Conservation (phyloP, 2,329 filamentous ascomycete genomes). For the Pleoardoris graminearum region DNA sequence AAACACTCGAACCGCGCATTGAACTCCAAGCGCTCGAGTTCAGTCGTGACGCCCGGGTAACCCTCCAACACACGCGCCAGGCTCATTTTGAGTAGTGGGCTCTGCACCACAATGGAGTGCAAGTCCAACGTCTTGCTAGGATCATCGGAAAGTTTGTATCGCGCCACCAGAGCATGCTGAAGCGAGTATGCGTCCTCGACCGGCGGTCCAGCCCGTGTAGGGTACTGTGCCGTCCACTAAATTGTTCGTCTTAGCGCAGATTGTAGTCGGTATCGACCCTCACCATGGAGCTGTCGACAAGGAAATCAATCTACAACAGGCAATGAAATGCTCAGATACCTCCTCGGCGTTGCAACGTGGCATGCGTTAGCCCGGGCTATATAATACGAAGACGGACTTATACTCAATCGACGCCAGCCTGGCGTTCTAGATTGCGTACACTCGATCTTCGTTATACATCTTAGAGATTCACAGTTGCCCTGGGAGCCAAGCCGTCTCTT, state of each 20-base stretch:
- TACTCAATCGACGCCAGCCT: no score
- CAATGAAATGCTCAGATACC: no score
- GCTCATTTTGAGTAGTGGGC: slow-evolving; percentile 34
- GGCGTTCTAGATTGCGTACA: no score
- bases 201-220: slow-evolving; percentile 44
- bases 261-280: no score
- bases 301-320: no score
- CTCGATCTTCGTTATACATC: no score
- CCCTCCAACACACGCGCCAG: slow-evolving; percentile 31
- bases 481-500: no score
- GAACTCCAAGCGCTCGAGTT: slow-evolving; percentile 38
- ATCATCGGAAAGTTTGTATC: slow-evolving; percentile 22
- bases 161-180: slow-evolving; percentile 17
- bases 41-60: slow-evolving; percentile 36
- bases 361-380: no score
- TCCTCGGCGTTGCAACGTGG: no score
- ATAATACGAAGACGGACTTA: no score
- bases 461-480: no score
- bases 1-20: slow-evolving; percentile 30
- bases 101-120: slow-evolving; percentile 42
- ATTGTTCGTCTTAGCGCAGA: not conserved
- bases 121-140: slow-evolving; percentile 18
- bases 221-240: slow-evolving; percentile 47
- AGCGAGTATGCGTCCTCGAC: slow-evolving; percentile 17
- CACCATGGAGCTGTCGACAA: no score